Evolutionary conservation across 1,139 yeast species (phyloP).

Genomic region (Candida neerlandica): DNA sequence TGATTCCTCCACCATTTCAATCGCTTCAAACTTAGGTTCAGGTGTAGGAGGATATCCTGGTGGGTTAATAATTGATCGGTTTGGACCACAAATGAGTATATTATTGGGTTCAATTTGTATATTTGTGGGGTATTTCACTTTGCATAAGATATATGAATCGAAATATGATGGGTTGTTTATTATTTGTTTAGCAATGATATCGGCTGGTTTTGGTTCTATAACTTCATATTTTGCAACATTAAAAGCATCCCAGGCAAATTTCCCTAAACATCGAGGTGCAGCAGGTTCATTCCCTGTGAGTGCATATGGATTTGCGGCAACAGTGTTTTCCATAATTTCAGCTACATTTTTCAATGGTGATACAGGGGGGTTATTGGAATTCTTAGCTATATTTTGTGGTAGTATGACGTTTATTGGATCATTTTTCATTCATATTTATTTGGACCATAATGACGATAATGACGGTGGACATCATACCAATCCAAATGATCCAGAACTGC

Average conservation of each 20-base stretch:
- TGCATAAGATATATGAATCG: slow-evolving; percentile 33
- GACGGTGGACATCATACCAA: slow-evolving; percentile 20
- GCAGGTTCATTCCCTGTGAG: slow-evolving; percentile 69
- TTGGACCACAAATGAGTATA: slow-evolving; percentile 57
- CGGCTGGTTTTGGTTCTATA: slow-evolving; percentile 68
- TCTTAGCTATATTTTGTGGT: slow-evolving; percentile 43
- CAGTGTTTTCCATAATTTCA: slow-evolving; percentile 46
- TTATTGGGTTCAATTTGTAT: slow-evolving; percentile 55
- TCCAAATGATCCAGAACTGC: slow-evolving; percentile 12
- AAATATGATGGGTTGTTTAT: slow-evolving; percentile 25
- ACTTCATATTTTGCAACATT: slow-evolving; percentile 65
- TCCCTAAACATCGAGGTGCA: slow-evolving; percentile 68
- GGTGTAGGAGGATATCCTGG: slow-evolving; percentile 71
- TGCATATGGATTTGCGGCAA: slow-evolving; percentile 55
- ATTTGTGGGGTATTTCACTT: slow-evolving; percentile 41
- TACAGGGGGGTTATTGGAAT: slow-evolving; percentile 42
- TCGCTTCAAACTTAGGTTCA: slow-evolving; percentile 64
- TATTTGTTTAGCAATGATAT: slow-evolving; percentile 42
- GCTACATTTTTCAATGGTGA: slow-evolving; percentile 46
- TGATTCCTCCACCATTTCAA: slow-evolving; percentile 64
- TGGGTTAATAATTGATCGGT: slow-evolving; percentile 63
- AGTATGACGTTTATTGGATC: slow-evolving; percentile 38
- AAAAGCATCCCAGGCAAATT: slow-evolving; percentile 69
- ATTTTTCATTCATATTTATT: slow-evolving; percentile 38
- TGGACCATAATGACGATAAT: slow-evolving; percentile 21